Evolutionary conservation across 2,329 filamentous ascomycete species (phyloP).

Genomic region (Leptoxyphium fumago): DNA sequence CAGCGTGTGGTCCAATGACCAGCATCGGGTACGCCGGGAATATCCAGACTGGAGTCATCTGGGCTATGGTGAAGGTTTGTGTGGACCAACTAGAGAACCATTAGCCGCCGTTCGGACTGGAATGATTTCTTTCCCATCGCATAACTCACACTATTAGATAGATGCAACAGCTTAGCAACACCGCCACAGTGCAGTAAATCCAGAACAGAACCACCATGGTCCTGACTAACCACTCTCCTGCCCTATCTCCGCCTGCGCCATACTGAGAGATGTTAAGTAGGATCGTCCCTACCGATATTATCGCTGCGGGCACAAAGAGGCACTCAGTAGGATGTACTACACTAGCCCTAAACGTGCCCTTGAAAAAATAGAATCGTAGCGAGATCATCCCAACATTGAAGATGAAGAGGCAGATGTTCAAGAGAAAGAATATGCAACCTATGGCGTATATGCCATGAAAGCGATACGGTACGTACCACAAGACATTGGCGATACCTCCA

Average conservation of each 20-base stretch:
- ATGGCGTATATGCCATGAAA: slow-evolving; percentile 32
- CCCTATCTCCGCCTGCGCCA: slow-evolving; percentile 34
- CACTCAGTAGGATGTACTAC: slow-evolving; percentile 66
- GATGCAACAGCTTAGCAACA: slow-evolving; percentile 52
- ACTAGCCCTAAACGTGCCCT: slow-evolving; percentile 54
- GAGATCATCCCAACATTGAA: slow-evolving; percentile 54
- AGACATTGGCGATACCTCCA: slow-evolving; percentile 36
- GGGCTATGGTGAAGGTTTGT: slow-evolving; percentile 55
- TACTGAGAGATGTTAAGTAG: slow-evolving; percentile 62
- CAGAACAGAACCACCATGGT: slow-evolving; percentile 57
- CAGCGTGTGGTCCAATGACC: slow-evolving; percentile 59
- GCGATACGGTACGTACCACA: slow-evolving; percentile 32
- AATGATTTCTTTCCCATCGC: slow-evolving; percentile 6
- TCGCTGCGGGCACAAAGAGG: slow-evolving; percentile 57
- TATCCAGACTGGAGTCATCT: slow-evolving; percentile 81
- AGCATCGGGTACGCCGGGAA: slow-evolving; percentile 74
- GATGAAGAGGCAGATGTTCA: slow-evolving; percentile 47
- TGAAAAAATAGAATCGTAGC: slow-evolving; percentile 53
- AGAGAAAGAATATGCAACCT: slow-evolving; percentile 34
- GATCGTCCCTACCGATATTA: slow-evolving; percentile 50
- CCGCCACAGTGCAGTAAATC: slow-evolving; percentile 55
- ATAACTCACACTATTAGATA: slow-evolving; percentile 57
- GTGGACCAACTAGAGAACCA: slow-evolving; percentile 41
- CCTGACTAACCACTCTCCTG: slow-evolving; percentile 39
- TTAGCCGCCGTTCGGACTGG: background rate